Conservation (phyloP, 306 rosid genomes). For the Malus asiatica region DNA sequence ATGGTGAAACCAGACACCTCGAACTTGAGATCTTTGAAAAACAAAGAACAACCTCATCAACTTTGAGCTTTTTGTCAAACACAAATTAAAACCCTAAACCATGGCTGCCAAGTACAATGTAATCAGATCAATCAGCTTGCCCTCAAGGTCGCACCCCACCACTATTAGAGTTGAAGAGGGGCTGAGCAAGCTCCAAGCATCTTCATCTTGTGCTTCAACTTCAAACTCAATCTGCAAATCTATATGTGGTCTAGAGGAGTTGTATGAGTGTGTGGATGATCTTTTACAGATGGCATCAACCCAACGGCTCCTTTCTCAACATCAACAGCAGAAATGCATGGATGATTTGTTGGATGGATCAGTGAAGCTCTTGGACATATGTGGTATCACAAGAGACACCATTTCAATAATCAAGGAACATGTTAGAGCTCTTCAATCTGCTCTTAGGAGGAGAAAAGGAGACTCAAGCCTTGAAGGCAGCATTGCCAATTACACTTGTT, state of each 20-base stretch:
- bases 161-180: slow-evolving; percentile 37
- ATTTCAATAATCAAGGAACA: slow-evolving; percentile 42
- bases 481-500: slow-evolving; percentile 29
- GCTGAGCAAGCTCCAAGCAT: slow-evolving; percentile 31
- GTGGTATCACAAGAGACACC: slow-evolving; percentile 49
- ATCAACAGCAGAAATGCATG: slow-evolving; percentile 27
- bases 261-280: slow-evolving; percentile 42
- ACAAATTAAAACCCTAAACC: background rate
- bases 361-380: slow-evolving; percentile 6
- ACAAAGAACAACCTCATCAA: background rate
- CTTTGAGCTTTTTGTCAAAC: background rate
- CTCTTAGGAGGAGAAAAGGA: slow-evolving; percentile 63
- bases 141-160: no score
- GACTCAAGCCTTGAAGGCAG: slow-evolving; percentile 35
- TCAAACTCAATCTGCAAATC: slow-evolving; percentile 27
- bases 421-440: slow-evolving; percentile 47
- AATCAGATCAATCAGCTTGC: no score
- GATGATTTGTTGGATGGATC: slow-evolving; percentile 64
- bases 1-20: background rate
- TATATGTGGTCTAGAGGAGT: slow-evolving; percentile 37
- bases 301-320: slow-evolving; percentile 37
- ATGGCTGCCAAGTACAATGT: no score
- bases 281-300: slow-evolving; percentile 56
- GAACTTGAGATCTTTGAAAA: background rate
- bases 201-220: background rate